Conservation (phyloP, 768 basidiomycete species). For the Mycena amicta region DNA sequence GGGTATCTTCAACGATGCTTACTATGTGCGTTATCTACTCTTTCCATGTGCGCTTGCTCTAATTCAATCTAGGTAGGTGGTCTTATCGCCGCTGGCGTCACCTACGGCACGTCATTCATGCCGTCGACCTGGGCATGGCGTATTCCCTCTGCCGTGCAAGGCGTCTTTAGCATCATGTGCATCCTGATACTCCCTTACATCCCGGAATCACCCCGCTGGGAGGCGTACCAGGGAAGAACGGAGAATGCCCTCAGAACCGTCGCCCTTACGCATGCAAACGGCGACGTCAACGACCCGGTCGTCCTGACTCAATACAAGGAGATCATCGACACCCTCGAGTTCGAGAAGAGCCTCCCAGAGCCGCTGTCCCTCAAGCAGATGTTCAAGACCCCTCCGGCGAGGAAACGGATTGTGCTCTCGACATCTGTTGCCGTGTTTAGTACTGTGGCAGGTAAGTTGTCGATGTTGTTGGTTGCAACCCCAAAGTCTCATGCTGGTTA, state of each 20-base stretch:
- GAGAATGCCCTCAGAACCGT: slow-evolving; percentile 33
- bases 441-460: slow-evolving; percentile 27
- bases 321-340: slow-evolving; percentile 35
- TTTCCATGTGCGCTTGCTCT: slow-evolving; percentile 23
- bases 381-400: slow-evolving; percentile 24
- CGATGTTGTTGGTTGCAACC: background rate
- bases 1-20: slow-evolving; percentile 28
- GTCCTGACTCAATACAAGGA: slow-evolving; percentile 34
- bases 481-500: background rate
- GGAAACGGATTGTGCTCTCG: slow-evolving; percentile 24
- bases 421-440: slow-evolving; percentile 28
- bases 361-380: slow-evolving; percentile 22
- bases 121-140: slow-evolving; percentile 36
- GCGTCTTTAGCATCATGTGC: slow-evolving; percentile 33
- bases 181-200: slow-evolving; percentile 35
- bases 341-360: slow-evolving; percentile 28
- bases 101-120: slow-evolving; percentile 32
- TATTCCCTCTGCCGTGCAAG: slow-evolving; percentile 33
- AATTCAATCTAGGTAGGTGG: slow-evolving; percentile 14
- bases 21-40: slow-evolving; percentile 26
- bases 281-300: slow-evolving; percentile 29
- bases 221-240: slow-evolving; percentile 31
- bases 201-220: slow-evolving; percentile 45
- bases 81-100: slow-evolving; percentile 26
- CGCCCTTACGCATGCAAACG: slow-evolving; percentile 32